A percentile compares a stretch with the other conserved stretches of the same genome.
Evolutionary conservation across 176 grass and related monocot genomes (phyloP).

Genomic region (Canna indica): DNA sequence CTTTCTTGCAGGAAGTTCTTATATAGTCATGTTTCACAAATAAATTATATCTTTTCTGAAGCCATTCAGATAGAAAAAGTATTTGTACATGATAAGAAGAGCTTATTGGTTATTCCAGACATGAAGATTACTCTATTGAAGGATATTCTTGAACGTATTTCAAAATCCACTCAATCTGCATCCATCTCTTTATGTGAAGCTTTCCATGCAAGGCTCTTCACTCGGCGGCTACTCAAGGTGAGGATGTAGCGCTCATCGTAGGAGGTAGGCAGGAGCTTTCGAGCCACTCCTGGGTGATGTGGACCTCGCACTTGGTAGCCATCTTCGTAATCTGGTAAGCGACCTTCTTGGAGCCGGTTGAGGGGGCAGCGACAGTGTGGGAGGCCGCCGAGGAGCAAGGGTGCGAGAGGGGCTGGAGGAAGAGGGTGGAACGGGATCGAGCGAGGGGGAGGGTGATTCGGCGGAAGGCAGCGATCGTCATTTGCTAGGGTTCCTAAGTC

Average conservation of each 20-base stretch:
- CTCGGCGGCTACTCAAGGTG: too few species aligned
- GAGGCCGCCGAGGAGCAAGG: conserved; percentile 18
- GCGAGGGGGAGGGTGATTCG: conserved; percentile 44
- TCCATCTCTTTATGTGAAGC: conserved; percentile 52
- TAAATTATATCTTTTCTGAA: conserved; percentile 81
- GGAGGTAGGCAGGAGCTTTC: conserved; percentile 70
- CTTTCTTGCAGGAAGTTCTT: conserved; percentile 52
- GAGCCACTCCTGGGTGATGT: conserved; percentile 97
- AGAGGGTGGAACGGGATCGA: conserved; percentile 26
- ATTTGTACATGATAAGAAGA: conserved; percentile 65
- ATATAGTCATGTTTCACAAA: conserved; percentile 63
- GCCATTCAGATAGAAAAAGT: conserved; percentile 74
- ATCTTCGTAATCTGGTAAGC: conserved; percentile 84
- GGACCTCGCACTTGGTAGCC: conserved; percentile 87
- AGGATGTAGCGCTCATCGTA: conserved; percentile 79
- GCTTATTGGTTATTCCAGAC: conserved; percentile 68
- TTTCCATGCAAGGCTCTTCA: conserved; percentile 72
- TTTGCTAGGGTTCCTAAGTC: conserved; percentile 23
- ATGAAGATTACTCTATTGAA: conserved; percentile 71
- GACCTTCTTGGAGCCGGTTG: conserved; percentile 56
- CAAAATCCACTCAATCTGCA: conserved; percentile 34
- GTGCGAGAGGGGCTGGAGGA: conserved; percentile 18
- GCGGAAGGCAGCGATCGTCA: conserved; percentile 73
- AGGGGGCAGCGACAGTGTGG: conserved; percentile 10
- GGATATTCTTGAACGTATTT: conserved; percentile 33